Conservation (phyloP, 768 basidiomycete genomes). For the Suillus subaureus region DNA sequence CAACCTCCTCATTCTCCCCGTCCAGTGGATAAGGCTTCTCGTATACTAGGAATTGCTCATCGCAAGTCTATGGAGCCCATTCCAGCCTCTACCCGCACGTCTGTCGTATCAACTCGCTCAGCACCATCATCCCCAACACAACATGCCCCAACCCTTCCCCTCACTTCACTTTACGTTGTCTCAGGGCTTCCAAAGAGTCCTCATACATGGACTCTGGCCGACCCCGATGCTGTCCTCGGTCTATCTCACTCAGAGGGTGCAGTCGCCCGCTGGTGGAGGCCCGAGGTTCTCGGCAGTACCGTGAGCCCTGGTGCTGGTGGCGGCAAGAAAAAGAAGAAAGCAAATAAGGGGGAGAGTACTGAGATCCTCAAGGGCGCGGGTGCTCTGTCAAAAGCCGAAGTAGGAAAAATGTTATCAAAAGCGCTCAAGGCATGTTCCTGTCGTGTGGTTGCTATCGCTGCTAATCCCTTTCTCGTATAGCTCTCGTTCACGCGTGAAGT, state of each 20-base stretch:
- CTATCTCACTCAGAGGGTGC: slow-evolving; percentile 84
- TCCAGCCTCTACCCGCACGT: slow-evolving; percentile 73
- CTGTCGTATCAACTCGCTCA: slow-evolving; percentile 70
- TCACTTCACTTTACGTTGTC: slow-evolving; percentile 84
- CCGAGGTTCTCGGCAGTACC: slow-evolving; percentile 88
- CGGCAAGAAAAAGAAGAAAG: slow-evolving; percentile 70
- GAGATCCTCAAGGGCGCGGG: slow-evolving; percentile 75
- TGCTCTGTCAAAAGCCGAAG: slow-evolving; percentile 82
- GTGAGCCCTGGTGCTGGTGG: slow-evolving; percentile 84
- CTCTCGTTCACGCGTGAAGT: slow-evolving; percentile 91
- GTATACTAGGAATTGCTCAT: slow-evolving; percentile 75
- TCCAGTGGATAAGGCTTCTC: slow-evolving; percentile 73
- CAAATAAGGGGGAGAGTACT: slow-evolving; percentile 53
- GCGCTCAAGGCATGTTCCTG: slow-evolving; percentile 70
- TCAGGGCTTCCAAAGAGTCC: slow-evolving; percentile 89
- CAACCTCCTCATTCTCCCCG: slow-evolving; percentile 37
- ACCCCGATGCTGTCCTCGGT: slow-evolving; percentile 79
- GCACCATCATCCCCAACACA: slow-evolving; percentile 50
- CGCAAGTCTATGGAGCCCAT: slow-evolving; percentile 84
- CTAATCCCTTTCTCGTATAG: slow-evolving; percentile 38
- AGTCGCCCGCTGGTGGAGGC: slow-evolving; percentile 87
- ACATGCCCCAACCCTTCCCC: slow-evolving; percentile 70
- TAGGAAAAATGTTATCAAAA: slow-evolving; percentile 89
- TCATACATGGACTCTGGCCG: slow-evolving; percentile 87
- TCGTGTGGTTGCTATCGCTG: neutral